Percentiles rank a stretch among this genome's conserved stretches.
Evolutionary conservation across 176 grass and related monocot species (phyloP).

Genomic region (Carex myosuroides): DNA sequence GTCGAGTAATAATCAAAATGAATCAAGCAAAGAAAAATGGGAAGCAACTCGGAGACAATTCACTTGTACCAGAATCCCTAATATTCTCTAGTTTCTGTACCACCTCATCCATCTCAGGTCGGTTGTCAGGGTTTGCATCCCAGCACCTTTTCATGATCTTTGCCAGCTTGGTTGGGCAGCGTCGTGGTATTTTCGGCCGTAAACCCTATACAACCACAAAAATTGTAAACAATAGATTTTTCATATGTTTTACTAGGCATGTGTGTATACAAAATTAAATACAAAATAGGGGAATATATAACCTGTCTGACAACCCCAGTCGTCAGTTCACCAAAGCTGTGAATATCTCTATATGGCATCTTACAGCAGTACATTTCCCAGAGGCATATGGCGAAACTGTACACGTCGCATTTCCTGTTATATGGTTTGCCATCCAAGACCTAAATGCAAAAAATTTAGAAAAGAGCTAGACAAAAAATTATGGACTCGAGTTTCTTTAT

Average conservation of each 20-base stretch:
- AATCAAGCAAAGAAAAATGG: background rate
- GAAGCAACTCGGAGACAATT: background rate
- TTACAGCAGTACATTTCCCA: conserved; percentile 96
- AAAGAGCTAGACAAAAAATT: background rate
- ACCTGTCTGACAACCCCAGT: conserved; percentile 78
- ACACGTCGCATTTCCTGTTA: conserved; percentile 83
- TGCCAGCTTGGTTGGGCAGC: conserved; percentile 49
- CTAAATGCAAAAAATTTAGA: background rate
- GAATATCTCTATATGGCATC: conserved; percentile 68
- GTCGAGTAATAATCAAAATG: background rate
- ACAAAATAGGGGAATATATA: background rate
- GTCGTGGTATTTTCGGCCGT: conserved; percentile 65
- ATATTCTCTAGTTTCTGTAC: conserved; percentile 62
- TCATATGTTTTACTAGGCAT: background rate
- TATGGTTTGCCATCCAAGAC: conserved; percentile 68
- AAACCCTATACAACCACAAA: conserved; percentile 31
- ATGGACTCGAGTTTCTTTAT: background rate
- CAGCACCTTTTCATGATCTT: conserved; percentile 75
- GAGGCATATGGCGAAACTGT: conserved; percentile 75
- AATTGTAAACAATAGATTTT: background rate
- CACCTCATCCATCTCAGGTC: conserved; percentile 77
- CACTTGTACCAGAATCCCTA: background rate
- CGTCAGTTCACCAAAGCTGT: conserved; percentile 50
- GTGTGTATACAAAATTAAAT: background rate
- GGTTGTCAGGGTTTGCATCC: conserved; percentile 57